Evolutionary conservation across 2,329 filamentous ascomycete genomes (phyloP).

Genomic region (Botryotinia globosa): DNA sequence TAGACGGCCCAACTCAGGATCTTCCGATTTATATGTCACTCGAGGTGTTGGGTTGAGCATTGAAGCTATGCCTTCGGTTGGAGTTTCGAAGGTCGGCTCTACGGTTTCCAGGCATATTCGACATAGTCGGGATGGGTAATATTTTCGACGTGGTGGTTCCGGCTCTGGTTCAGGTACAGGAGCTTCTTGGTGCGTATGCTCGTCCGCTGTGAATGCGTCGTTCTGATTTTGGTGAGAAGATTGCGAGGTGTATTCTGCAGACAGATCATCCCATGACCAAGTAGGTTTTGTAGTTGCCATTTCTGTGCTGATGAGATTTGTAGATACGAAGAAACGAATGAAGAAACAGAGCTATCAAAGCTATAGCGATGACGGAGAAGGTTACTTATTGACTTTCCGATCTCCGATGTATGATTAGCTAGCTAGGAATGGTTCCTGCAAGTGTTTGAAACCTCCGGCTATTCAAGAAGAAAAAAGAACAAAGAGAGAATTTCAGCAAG

Average conservation of each 20-base stretch:
- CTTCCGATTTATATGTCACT: constrained; percentile 71
- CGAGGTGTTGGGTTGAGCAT: constrained; percentile 55
- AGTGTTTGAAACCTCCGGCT: background rate
- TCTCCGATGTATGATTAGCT: background rate
- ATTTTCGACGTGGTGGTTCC: constrained; percentile 40
- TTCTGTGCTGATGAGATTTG: background rate
- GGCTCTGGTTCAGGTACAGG: constrained; percentile 2
- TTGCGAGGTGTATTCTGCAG: background rate
- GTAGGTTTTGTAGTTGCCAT: background rate
- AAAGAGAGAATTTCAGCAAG: background rate
- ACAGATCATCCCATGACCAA: constrained; percentile 14
- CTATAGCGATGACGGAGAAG: background rate
- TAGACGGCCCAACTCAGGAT: constrained; percentile 70
- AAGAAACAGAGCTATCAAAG: background rate
- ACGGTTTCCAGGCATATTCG: constrained; percentile 82
- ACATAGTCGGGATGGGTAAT: constrained; percentile 73
- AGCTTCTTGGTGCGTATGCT: background rate
- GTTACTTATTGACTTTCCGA: background rate
- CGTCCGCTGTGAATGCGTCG: background rate
- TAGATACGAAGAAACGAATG: background rate
- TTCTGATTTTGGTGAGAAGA: background rate
- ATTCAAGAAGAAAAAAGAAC: background rate
- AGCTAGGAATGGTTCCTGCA: background rate
- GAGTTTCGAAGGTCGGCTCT: constrained; percentile 56
- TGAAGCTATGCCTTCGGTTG: constrained; percentile 52